Conservation (phyloP, 768 basidiomycete genomes). For the Neoboletus subvelutipes region DNA sequence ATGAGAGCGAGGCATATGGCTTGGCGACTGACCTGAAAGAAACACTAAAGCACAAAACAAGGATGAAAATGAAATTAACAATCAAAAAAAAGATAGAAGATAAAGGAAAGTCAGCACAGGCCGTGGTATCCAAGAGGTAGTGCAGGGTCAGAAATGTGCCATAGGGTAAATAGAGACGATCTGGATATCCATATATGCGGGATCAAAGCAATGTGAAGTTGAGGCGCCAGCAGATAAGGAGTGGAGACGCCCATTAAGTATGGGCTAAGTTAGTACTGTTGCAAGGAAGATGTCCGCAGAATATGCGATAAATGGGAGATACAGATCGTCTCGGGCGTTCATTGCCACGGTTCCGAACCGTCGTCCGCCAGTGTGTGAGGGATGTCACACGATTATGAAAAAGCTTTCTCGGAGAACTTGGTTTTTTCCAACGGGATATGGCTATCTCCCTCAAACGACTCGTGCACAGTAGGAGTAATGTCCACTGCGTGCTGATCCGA, state of each 20-base stretch:
- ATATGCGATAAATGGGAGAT: conserved; percentile 26
- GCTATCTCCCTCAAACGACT: conserved; percentile 42
- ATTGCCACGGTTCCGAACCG: background rate
- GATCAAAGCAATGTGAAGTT: conserved; percentile 6
- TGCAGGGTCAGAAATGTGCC: conserved; percentile 11
- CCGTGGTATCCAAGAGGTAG: conserved; percentile 27
- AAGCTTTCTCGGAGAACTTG: conserved; percentile 48
- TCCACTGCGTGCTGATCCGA: conserved; percentile 44
- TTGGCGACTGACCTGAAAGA: conserved; percentile 2
- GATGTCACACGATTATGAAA: conserved; percentile 37
- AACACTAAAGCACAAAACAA: conserved; percentile 8
- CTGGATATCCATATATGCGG: conserved; percentile 14
- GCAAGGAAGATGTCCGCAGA: conserved; percentile 18
- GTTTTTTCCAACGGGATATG: conserved; percentile 40
- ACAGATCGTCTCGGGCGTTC: conserved; percentile 17
- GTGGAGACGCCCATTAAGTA: conserved; percentile 17
- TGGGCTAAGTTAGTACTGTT: conserved; percentile 21
- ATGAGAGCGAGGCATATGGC: background rate
- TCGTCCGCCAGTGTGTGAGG: background rate
- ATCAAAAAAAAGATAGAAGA: background rate
- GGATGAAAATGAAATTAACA: background rate
- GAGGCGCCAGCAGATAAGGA: conserved; percentile 10
- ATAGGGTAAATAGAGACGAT: conserved; percentile 10
- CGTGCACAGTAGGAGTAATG: conserved; percentile 42
- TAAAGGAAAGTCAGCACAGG: conserved; percentile 3